These are phyloP conservation scores for Colletotrichum chrysophilum DNA, from an alignment of 2,329 filamentous ascomycete genomes.

Conservation along the genomic window DNA sequence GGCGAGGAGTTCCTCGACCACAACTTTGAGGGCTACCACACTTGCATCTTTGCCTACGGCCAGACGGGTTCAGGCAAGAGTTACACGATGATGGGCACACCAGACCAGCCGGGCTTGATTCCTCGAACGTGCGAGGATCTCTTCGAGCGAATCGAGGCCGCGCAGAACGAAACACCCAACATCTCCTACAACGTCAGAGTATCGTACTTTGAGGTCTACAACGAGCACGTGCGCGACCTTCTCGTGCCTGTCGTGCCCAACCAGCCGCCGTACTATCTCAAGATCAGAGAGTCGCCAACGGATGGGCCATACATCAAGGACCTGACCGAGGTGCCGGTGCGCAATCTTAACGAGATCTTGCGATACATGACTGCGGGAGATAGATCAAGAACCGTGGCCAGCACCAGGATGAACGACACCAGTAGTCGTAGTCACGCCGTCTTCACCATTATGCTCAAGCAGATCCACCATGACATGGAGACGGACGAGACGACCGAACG, in stretches of 20 bases:
- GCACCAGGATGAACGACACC: constrained; percentile 99
- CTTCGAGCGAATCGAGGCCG: constrained; percentile 87
- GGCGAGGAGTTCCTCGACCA: constrained; percentile 98
- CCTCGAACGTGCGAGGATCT: constrained; percentile 95
- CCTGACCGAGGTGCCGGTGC: constrained; percentile 89
- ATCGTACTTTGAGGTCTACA: constrained; percentile 99
- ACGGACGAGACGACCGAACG: constrained; percentile 98
- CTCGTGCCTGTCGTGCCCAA: constrained; percentile 75
- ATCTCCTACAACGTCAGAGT: constrained; percentile 97
- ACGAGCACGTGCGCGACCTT: constrained; percentile 96
- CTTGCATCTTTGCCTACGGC: constrained; percentile 98
- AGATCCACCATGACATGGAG: constrained; percentile 96
- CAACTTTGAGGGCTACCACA: constrained; percentile 99
- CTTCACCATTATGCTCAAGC: constrained; percentile 97
- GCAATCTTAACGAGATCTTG: constrained; percentile 85
- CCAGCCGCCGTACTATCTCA: constrained; percentile 87
- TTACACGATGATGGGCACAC: constrained; percentile 96
- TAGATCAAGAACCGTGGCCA: constrained; percentile 83
- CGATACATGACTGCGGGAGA: constrained; percentile 92
- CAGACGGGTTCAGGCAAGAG: constrained; percentile 98
- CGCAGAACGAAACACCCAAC: constrained; percentile 80
- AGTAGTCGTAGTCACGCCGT: constrained; percentile 96
- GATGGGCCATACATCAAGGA: constrained; percentile 98
- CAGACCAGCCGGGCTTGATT: constrained; percentile 87
- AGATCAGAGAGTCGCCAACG: constrained; percentile 93